These are phyloP conservation scores for Zymoseptoria brevis DNA, from an alignment of 2,329 filamentous ascomycete species.

Conservation along the genomic window DNA sequence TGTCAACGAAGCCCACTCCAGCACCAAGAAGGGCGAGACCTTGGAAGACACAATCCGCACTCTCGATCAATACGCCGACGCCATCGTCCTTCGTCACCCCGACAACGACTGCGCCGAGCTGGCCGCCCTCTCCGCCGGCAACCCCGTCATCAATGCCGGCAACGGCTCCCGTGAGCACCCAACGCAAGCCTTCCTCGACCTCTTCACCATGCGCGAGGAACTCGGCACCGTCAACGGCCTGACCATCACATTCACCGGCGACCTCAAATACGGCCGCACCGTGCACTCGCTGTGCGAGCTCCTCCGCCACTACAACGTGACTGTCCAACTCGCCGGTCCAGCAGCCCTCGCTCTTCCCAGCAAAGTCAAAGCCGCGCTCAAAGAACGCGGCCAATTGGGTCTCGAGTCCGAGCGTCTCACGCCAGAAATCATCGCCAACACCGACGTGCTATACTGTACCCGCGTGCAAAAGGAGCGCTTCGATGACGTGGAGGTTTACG, in stretches of 20 bases:
- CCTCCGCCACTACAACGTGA: slow-evolving; percentile 90
- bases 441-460: slow-evolving; percentile 94
- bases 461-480: slow-evolving; percentile 96
- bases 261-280: slow-evolving; percentile 84
- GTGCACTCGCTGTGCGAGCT: slow-evolving; percentile 94
- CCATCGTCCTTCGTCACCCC: slow-evolving; percentile 91
- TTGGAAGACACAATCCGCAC: slow-evolving; percentile 91
- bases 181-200: slow-evolving; percentile 92
- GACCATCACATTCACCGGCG: slow-evolving; percentile 91
- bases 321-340: slow-evolving; percentile 84
- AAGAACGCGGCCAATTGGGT: slow-evolving; percentile 66
- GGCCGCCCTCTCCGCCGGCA: slow-evolving; percentile 77
- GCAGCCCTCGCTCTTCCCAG: slow-evolving; percentile 67
- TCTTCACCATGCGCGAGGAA: slow-evolving; percentile 98
- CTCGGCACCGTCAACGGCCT: slow-evolving; percentile 90
- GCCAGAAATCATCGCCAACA: slow-evolving; percentile 74
- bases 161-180: slow-evolving; percentile 96
- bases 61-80: slow-evolving; percentile 87
- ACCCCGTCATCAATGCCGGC: slow-evolving; percentile 93
- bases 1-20: slow-evolving; percentile 76
- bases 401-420: slow-evolving; percentile 71
- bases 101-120: slow-evolving; percentile 70
- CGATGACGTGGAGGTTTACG: slow-evolving; percentile 69
- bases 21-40: slow-evolving; percentile 87
- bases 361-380: slow-evolving; percentile 64